Percentiles rank a stretch among this genome's conserved stretches.
These are phyloP conservation scores for Candolleomyces aberdarensis DNA, from an alignment of 768 basidiomycete genomes.

Conservation along the genomic window DNA sequence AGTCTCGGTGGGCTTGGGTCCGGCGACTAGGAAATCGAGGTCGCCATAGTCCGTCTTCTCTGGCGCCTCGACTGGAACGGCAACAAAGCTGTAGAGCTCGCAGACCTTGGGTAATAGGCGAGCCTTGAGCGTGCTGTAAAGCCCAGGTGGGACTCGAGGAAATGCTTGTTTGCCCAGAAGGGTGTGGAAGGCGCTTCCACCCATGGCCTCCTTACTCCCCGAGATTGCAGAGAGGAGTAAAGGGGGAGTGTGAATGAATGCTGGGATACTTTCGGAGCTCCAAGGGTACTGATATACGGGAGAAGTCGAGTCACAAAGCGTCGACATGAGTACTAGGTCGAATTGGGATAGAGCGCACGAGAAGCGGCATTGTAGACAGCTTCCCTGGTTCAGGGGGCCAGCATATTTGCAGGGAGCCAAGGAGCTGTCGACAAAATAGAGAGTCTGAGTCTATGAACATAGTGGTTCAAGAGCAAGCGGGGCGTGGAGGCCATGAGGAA, in stretches of 20 bases:
- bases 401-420: no score
- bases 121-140: conserved; percentile 51
- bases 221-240: neutral
- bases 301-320: no score
- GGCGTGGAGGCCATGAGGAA: no score
- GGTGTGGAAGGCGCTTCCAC: conserved; percentile 64
- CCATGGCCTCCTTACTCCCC: conserved; percentile 40
- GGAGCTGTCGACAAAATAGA: no score
- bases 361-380: no score
- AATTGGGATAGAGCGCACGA: no score
- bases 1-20: conserved; percentile 28
- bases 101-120: conserved; percentile 39
- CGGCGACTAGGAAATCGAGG: conserved; percentile 61
- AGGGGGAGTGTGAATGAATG: neutral
- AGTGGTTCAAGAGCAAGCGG: no score
- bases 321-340: no score
- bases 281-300: no score
- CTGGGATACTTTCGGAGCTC: no score
- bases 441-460: no score
- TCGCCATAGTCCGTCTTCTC: conserved; percentile 67
- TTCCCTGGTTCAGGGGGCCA: no score
- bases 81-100: conserved; percentile 47
- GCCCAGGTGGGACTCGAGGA: conserved; percentile 56
- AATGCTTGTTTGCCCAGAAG: conserved; percentile 42
- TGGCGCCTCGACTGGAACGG: conserved; percentile 60